Evolutionary conservation across 495 filamentous ascomycete species (phyloP).

Genomic region (Talaromyces ruber): DNA sequence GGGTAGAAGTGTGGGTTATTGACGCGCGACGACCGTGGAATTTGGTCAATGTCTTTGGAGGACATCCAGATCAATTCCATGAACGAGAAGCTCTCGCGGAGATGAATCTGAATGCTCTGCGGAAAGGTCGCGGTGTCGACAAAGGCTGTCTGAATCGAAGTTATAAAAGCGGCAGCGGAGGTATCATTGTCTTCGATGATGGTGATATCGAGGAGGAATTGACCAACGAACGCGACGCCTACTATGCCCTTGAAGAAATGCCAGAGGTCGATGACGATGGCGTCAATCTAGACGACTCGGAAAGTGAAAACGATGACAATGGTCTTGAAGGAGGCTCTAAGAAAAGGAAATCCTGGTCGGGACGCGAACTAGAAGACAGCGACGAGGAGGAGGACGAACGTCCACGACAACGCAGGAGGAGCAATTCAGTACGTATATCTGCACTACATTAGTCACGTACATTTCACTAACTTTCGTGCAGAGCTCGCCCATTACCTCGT

Average conservation of each 20-base stretch:
- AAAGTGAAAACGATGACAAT: constrained; percentile 27
- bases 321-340: constrained; percentile 30
- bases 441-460: background rate
- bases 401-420: constrained; percentile 70
- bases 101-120: constrained; percentile 39
- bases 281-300: constrained; percentile 35
- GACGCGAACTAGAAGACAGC: constrained; percentile 60
- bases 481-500: constrained; percentile 50
- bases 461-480: constrained; percentile 27
- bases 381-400: constrained; percentile 59
- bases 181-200: constrained; percentile 89
- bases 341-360: constrained; percentile 83
- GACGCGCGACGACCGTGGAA: constrained; percentile 94
- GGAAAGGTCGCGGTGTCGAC: constrained; percentile 42
- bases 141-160: constrained; percentile 60
- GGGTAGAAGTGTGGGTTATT: constrained; percentile 87
- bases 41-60: constrained; percentile 83
- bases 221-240: constrained; percentile 64
- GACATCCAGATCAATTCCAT: constrained; percentile 32
- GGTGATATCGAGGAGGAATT: constrained; percentile 94
- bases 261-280: constrained; percentile 74
- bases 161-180: constrained; percentile 70
- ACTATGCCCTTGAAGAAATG: constrained; percentile 76
- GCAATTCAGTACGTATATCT: constrained; percentile 63
- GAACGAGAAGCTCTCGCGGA: constrained; percentile 31